A percentile compares a stretch with the other conserved stretches of the same genome.
phyloP scores from a whole-genome alignment of 108 stramenopile species.

The Skeletonema grethae region DNA sequence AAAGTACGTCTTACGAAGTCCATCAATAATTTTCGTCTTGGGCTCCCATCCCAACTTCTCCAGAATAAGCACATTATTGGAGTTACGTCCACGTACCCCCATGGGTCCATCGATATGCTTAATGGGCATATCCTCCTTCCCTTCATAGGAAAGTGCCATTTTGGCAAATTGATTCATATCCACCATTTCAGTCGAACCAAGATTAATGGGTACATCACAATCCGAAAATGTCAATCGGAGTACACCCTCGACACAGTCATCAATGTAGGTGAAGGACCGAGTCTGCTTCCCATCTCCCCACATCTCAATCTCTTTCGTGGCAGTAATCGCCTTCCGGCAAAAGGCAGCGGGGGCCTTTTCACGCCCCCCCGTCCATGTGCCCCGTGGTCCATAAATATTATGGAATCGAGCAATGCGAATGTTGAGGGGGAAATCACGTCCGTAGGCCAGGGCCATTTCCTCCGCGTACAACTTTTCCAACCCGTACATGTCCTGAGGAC shows the following conservation, averaged over 20 bases:
- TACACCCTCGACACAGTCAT: slow-evolving; percentile 98
- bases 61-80: slow-evolving; percentile 93
- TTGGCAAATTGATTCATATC: slow-evolving; percentile 95
- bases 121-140: slow-evolving; percentile 88
- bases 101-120: slow-evolving; percentile 98
- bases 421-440: slow-evolving; percentile 94
- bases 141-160: slow-evolving; percentile 90
- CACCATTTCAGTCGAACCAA: slow-evolving; percentile 98
- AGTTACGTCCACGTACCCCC: slow-evolving; percentile 99
- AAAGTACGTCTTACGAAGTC: slow-evolving; percentile 91
- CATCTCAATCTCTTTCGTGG: slow-evolving; percentile 92
- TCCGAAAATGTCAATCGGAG: slow-evolving; percentile 94
- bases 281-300: slow-evolving; percentile 99
- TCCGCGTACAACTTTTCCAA: slow-evolving; percentile 99
- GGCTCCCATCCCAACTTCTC: slow-evolving; percentile 97
- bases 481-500: slow-evolving; percentile 99
- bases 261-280: slow-evolving; percentile 98
- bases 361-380: slow-evolving; percentile 99
- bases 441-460: slow-evolving; percentile 98
- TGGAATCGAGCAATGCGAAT: slow-evolving; percentile 95
- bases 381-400: slow-evolving; percentile 98
- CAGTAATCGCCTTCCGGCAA: slow-evolving; percentile 96
- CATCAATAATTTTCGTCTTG: slow-evolving; percentile 83
- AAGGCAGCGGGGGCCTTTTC: slow-evolving; percentile 99
- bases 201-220: slow-evolving; percentile 92